These are phyloP conservation scores for Dothistroma pini DNA, from an alignment of 2,329 filamentous ascomycete genomes.

Conservation along the genomic window DNA sequence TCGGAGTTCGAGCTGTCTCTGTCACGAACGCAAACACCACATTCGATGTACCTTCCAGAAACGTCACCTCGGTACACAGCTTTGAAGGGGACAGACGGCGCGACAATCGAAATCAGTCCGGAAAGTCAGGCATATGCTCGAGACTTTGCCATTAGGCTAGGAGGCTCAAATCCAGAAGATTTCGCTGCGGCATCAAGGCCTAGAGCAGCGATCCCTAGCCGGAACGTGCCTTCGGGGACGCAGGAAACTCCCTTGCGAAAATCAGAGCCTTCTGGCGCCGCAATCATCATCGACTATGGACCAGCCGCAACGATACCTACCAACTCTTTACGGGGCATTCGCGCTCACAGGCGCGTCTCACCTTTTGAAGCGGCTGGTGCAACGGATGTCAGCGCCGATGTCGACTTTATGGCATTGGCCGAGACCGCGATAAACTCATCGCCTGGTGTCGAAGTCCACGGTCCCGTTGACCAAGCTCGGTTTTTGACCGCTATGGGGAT, in stretches of 20 bases:
- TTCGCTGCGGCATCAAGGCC: constrained; percentile 15
- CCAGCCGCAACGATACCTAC: constrained; percentile 72
- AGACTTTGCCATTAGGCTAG: constrained; percentile 81
- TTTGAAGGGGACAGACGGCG: constrained; percentile 63
- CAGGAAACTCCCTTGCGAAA: constrained; percentile 47
- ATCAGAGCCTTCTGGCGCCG: constrained; percentile 68
- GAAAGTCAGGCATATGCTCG: constrained; percentile 76
- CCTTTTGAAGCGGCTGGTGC: constrained; percentile 76
- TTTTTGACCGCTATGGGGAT: constrained; percentile 84
- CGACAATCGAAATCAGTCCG: constrained; percentile 85
- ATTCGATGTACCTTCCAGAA: constrained; percentile 80
- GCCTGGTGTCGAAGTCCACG: constrained; percentile 82
- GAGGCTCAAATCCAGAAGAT: constrained; percentile 51
- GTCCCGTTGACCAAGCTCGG: constrained; percentile 77
- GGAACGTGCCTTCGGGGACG: constrained; percentile 28
- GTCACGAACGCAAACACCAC: constrained; percentile 70
- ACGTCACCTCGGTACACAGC: constrained; percentile 73
- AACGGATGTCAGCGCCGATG: constrained; percentile 87
- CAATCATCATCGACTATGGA: constrained; percentile 95
- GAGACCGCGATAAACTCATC: constrained; percentile 75
- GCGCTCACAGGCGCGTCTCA: constrained; percentile 68
- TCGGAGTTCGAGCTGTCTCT: constrained; percentile 87
- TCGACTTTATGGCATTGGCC: constrained; percentile 85
- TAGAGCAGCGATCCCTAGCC: constrained; percentile 22
- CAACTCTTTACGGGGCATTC: constrained; percentile 88